Conservation (phyloP, 352 stramenopile species). For the Phytophthora melonis region DNA sequence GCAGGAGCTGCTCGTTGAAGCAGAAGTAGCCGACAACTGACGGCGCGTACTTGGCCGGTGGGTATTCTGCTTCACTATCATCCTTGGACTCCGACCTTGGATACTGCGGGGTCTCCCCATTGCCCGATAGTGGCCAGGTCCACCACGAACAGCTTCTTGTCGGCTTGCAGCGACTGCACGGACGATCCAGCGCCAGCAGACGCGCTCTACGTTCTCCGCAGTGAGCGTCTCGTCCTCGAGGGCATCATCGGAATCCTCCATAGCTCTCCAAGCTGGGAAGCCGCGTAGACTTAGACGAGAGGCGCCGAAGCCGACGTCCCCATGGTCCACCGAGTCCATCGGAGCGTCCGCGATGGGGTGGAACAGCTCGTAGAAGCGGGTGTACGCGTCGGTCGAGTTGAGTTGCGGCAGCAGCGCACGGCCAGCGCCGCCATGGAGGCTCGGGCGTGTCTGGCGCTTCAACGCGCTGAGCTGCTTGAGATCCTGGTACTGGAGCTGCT, state of each 20-base stretch:
- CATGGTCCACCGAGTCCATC: slow-evolving; percentile 40
- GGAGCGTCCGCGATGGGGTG: slow-evolving; percentile 29
- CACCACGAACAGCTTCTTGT: slow-evolving; percentile 47
- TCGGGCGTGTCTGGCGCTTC: slow-evolving; percentile 31
- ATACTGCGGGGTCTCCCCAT: slow-evolving; percentile 27
- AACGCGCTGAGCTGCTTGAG: slow-evolving; percentile 26
- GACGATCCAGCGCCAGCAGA: slow-evolving; percentile 43
- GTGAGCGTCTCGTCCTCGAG: slow-evolving; percentile 39
- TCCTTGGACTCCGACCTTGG: slow-evolving; percentile 29
- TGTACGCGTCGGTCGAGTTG: slow-evolving; percentile 29
- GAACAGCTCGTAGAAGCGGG: slow-evolving; percentile 45
- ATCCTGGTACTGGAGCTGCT: slow-evolving; percentile 34
- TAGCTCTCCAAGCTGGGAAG: slow-evolving; percentile 50
- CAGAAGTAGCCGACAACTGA: slow-evolving; percentile 56
- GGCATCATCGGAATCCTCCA: slow-evolving; percentile 15
- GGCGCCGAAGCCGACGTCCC: slow-evolving; percentile 49
- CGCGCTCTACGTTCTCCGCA: slow-evolving; percentile 30
- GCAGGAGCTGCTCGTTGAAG: slow-evolving; percentile 47
- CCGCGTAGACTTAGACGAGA: slow-evolving; percentile 55
- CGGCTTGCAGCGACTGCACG: slow-evolving; percentile 19
- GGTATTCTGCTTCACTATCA: not conserved
- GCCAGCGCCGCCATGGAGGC: slow-evolving; percentile 36
- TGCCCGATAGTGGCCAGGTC: slow-evolving; percentile 46
- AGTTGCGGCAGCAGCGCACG: slow-evolving; percentile 25
- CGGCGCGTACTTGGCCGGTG: slow-evolving; percentile 48